Evolutionary conservation across 106 monocot species (phyloP).

Genomic region (Hemerocallis citrina): DNA sequence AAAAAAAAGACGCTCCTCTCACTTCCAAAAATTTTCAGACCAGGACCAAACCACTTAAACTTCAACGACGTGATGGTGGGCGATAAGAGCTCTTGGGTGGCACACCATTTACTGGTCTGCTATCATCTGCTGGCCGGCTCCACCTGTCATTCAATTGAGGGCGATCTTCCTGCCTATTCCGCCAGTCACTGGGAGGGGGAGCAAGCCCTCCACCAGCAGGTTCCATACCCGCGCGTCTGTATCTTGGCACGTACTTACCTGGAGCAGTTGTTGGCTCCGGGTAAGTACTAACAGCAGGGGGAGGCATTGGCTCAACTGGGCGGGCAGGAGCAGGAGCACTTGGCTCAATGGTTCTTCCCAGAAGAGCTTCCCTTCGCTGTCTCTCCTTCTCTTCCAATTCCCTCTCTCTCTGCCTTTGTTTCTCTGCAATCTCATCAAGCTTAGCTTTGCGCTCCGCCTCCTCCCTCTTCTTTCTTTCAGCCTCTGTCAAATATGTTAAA

Average conservation of each 20-base stretch:
- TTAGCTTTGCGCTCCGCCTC: slow-evolving; percentile 87
- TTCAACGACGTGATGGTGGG: too few relatives aligned
- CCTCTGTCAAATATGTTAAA: too few relatives aligned
- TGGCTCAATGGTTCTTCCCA: background rate
- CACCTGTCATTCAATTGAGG: slow-evolving; percentile 39
- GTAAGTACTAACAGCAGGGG: slow-evolving; percentile 13
- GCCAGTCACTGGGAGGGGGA: slow-evolving; percentile 29
- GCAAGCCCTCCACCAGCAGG: slow-evolving; percentile 11
- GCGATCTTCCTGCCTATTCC: slow-evolving; percentile 34
- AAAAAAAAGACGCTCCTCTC: too few relatives aligned
- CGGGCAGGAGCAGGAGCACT: slow-evolving; percentile 12
- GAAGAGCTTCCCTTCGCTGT: slow-evolving; percentile 39
- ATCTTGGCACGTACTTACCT: slow-evolving; percentile 64
- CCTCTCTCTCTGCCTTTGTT: slow-evolving; percentile 76
- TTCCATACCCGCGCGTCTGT: slow-evolving; percentile 16
- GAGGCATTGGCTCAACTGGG: slow-evolving; percentile 18
- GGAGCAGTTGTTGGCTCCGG: slow-evolving; percentile 18
- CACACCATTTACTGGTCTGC: too few relatives aligned
- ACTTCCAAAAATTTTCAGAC: too few relatives aligned
- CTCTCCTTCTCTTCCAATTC: slow-evolving; percentile 85
- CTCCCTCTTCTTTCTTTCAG: slow-evolving; percentile 73
- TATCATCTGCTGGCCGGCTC: too few relatives aligned
- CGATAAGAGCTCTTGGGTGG: too few relatives aligned
- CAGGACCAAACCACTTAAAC: too few relatives aligned
- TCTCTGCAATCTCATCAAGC: slow-evolving; percentile 82